Percentiles rank a stretch among this genome's conserved stretches.
These are phyloP conservation scores for Lactarius indigo DNA, from an alignment of 768 basidiomycete genomes.

Conservation along the genomic window DNA sequence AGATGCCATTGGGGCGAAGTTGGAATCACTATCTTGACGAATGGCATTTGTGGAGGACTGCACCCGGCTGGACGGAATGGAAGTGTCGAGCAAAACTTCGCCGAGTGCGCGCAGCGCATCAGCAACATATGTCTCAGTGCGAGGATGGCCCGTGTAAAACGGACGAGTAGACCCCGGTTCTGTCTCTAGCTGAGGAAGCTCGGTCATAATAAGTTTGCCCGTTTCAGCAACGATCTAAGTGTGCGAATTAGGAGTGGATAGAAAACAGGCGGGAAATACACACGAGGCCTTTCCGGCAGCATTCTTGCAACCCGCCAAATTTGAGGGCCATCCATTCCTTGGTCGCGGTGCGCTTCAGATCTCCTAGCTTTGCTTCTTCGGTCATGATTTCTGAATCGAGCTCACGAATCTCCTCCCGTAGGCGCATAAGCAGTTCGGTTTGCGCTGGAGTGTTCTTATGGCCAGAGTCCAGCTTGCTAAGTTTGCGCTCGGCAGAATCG, in stretches of 20 bases:
- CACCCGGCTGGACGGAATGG: constrained; percentile 33
- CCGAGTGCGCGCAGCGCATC: constrained; percentile 59
- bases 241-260: neutral
- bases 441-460: constrained; percentile 79
- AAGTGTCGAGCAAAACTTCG: constrained; percentile 47
- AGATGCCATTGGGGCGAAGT: neutral
- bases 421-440: constrained; percentile 62
- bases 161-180: constrained; percentile 75
- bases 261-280: constrained; percentile 23
- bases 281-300: constrained; percentile 72
- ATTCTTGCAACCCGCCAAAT: constrained; percentile 83
- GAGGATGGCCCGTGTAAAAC: constrained; percentile 65
- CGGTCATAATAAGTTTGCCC: constrained; percentile 49
- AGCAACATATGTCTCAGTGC: constrained; percentile 54
- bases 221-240: constrained; percentile 50
- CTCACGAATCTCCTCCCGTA: constrained; percentile 71
- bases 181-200: constrained; percentile 77
- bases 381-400: constrained; percentile 82
- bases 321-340: constrained; percentile 76
- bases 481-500: constrained; percentile 82
- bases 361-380: constrained; percentile 76
- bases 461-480: constrained; percentile 85
- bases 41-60: neutral
- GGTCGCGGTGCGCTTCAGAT: constrained; percentile 73
- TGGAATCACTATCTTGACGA: neutral